Evolutionary conservation across 805 yeast species (phyloP).

Genomic region (Metschnikowia gelsemii): DNA sequence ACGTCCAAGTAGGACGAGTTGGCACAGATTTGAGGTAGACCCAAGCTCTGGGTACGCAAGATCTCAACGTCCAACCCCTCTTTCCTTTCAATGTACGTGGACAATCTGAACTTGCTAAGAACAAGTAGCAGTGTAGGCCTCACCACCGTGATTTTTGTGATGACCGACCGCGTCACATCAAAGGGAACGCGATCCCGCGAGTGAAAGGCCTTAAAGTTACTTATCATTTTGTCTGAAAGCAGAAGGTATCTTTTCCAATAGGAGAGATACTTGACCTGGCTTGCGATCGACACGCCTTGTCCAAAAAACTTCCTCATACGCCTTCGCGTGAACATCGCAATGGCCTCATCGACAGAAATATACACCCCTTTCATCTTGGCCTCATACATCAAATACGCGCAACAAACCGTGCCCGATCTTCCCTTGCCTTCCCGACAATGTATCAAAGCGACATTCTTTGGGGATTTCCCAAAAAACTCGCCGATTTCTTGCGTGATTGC

Average conservation of each 20-base stretch:
- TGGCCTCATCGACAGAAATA: constrained; percentile 44
- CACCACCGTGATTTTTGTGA: constrained; percentile 16
- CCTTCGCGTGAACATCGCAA: constrained; percentile 49
- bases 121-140: constrained; percentile 13
- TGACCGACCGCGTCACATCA: constrained; percentile 6
- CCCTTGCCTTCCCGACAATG: constrained; percentile 96
- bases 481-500: constrained; percentile 46
- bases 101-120: constrained; percentile 13
- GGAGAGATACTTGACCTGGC: constrained; percentile 65
- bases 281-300: constrained; percentile 65
- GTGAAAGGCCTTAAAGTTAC: constrained; percentile 12
- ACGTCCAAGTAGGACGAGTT: constrained; percentile 10
- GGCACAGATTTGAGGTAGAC: constrained; percentile 12
- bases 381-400: constrained; percentile 64
- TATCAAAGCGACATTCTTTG: constrained; percentile 56
- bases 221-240: constrained; percentile 4
- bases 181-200: constrained; percentile 6
- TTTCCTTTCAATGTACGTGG: constrained; percentile 11
- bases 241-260: constrained; percentile 45
- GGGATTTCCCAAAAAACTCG: constrained; percentile 33
- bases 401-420: constrained; percentile 73
- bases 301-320: constrained; percentile 60
- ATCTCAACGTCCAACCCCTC: constrained; percentile 7
- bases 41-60: constrained; percentile 8
- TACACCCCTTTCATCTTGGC: constrained; percentile 13